Evolutionary conservation across 2,329 filamentous ascomycete species (phyloP).

Genomic region (Malbranchea cinnamomea): DNA sequence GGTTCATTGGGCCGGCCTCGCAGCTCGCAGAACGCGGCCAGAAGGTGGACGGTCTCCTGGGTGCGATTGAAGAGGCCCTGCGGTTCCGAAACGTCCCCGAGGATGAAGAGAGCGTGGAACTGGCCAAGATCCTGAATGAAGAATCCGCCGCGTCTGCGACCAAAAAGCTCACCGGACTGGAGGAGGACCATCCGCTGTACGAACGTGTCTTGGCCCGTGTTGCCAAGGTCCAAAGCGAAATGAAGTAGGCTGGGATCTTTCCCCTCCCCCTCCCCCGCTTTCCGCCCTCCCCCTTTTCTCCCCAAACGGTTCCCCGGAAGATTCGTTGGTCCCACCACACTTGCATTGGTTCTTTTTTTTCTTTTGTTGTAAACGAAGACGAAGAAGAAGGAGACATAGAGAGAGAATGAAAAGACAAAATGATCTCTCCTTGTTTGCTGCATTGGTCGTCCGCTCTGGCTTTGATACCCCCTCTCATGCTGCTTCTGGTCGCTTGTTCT

Average conservation of each 20-base stretch:
- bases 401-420: too few relatives aligned
- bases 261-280: constrained; percentile 9
- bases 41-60: constrained; percentile 58
- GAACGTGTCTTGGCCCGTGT: constrained; percentile 61
- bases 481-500: too few relatives aligned
- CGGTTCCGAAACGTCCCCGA: constrained; percentile 89
- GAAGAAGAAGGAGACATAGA: too few relatives aligned
- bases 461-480: too few relatives aligned
- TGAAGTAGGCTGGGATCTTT: constrained; percentile 19
- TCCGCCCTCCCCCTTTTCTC: constrained; percentile 8
- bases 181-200: constrained; percentile 63
- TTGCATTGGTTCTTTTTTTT: too few relatives aligned
- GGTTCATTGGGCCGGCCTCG: constrained; percentile 82
- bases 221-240: constrained; percentile 56
- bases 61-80: constrained; percentile 78
- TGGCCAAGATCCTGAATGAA: constrained; percentile 71
- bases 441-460: too few relatives aligned
- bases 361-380: too few relatives aligned
- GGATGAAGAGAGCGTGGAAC: constrained; percentile 75
- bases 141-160: constrained; percentile 61
- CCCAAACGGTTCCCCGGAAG: constrained; percentile 10
- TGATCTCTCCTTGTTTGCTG: too few relatives aligned
- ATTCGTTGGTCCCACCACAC: too few relatives aligned
- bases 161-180: constrained; percentile 65
- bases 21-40: constrained; percentile 73